These are phyloP conservation scores for Megacollybia marginata DNA, from an alignment of 768 basidiomycete genomes.

Conservation along the genomic window DNA sequence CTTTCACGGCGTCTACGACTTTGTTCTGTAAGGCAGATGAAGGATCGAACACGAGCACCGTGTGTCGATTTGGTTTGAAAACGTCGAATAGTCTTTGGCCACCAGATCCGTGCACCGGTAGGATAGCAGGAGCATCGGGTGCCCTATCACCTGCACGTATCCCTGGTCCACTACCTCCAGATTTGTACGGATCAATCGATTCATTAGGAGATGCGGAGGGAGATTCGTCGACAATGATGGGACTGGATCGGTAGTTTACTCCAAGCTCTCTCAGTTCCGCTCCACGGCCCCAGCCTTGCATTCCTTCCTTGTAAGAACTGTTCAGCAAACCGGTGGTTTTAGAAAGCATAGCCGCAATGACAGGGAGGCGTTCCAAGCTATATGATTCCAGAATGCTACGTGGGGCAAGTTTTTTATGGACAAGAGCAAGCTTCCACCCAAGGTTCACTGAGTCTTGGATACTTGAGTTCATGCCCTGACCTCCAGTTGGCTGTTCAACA, in stretches of 20 bases:
- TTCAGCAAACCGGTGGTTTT: slow-evolving; percentile 13
- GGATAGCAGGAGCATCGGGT: slow-evolving; percentile 15
- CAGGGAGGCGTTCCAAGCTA: slow-evolving; percentile 19
- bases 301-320: slow-evolving; percentile 1
- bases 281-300: slow-evolving; percentile 5
- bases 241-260: slow-evolving; percentile 18
- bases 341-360: slow-evolving; percentile 23
- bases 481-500: slow-evolving; percentile 16
- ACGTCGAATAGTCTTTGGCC: slow-evolving; percentile 8
- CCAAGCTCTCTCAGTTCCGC: slow-evolving; percentile 15
- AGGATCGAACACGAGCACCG: slow-evolving; percentile 3
- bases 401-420: slow-evolving; percentile 12
- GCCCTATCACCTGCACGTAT: slow-evolving; percentile 19
- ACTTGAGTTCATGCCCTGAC: slow-evolving; percentile 19
- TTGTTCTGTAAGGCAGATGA: neutral
- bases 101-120: neutral
- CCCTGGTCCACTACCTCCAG: slow-evolving; percentile 7
- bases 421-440: slow-evolving; percentile 23
- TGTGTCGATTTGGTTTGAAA: slow-evolving; percentile 6
- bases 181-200: slow-evolving; percentile 5
- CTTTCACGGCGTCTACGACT: neutral
- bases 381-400: slow-evolving; percentile 16
- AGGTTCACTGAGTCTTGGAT: slow-evolving; percentile 23
- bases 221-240: slow-evolving; percentile 16
- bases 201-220: slow-evolving; percentile 8